These are phyloP conservation scores for Amanita polypyramis DNA, from an alignment of 768 basidiomycete genomes.

Conservation along the genomic window DNA sequence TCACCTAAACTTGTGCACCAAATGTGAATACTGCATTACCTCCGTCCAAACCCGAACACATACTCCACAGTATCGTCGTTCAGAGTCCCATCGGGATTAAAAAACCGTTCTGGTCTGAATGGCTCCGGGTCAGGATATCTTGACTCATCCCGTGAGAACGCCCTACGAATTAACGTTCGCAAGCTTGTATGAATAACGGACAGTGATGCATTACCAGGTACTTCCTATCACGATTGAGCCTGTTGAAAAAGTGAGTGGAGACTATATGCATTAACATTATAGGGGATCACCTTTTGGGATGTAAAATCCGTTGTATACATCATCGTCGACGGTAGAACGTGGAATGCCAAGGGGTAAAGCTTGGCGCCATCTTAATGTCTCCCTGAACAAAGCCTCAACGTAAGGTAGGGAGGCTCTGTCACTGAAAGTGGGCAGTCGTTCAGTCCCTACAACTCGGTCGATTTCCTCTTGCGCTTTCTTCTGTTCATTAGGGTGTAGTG, in stretches of 20 bases:
- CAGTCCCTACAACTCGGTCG: constrained; percentile 8
- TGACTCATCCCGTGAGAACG: constrained; percentile 11
- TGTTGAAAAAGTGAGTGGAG: background rate
- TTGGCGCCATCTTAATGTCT: constrained; percentile 7
- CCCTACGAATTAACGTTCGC: background rate
- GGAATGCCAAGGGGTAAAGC: background rate
- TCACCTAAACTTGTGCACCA: no score
- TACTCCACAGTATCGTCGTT: constrained; percentile 10
- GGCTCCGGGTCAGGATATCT: background rate
- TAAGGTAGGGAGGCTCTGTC: constrained; percentile 8
- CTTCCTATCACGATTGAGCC: background rate
- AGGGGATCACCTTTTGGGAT: constrained; percentile 2
- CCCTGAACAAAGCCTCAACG: constrained; percentile 5
- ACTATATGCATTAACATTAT: background rate
- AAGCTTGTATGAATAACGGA: no score
- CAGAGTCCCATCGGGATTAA: background rate
- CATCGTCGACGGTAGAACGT: background rate
- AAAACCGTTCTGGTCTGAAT: constrained; percentile 1
- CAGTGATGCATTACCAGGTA: background rate
- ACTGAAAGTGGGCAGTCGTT: constrained; percentile 6
- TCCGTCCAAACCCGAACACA: constrained; percentile 24
- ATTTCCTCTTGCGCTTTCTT: constrained; percentile 9
- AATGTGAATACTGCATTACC: constrained; percentile 11
- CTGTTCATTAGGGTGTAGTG: constrained; percentile 8
- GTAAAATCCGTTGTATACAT: background rate